Conservation (phyloP, 2,329 filamentous ascomycete genomes). For the Dactylella cylindrospora region DNA sequence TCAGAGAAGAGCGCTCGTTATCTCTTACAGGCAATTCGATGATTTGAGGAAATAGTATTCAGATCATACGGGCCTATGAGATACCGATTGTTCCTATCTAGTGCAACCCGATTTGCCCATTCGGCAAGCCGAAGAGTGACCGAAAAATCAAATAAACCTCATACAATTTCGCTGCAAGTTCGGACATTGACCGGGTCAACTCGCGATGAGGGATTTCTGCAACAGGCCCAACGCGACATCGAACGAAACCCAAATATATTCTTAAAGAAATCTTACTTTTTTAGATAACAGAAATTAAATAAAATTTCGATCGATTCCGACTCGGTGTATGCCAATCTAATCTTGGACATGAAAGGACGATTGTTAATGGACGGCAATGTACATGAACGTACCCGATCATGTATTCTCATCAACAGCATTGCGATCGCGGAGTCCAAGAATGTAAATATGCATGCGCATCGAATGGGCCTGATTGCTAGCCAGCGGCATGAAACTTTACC, state of each 20-base stretch:
- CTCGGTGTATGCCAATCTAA: no score
- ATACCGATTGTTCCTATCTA: no score
- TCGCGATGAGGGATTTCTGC: constrained; percentile 36
- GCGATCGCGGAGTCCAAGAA: constrained; percentile 18
- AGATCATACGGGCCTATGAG: no score
- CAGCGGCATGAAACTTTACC: constrained; percentile 10
- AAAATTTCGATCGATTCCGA: constrained; percentile 11
- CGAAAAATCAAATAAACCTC: constrained; percentile 37
- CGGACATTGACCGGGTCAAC: constrained; percentile 40
- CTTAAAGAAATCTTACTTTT: no score
- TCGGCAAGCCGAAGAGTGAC: constrained; percentile 43
- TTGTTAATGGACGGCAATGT: constrained; percentile 1
- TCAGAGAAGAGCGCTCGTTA: background rate
- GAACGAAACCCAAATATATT: constrained; percentile 9
- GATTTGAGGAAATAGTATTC: no score
- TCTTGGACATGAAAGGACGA: constrained; percentile 6
- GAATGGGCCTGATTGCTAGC: background rate
- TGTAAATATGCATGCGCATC: constrained; percentile 12
- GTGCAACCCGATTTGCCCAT: no score
- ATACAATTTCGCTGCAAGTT: constrained; percentile 23
- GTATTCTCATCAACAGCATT: constrained; percentile 8
- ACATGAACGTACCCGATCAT: background rate
- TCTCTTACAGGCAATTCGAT: no score
- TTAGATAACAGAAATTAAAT: constrained; percentile 19
- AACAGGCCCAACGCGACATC: constrained; percentile 3